Evolutionary conservation across 192 early-diverging fungal genomes (phyloP), one percentile per base, ranked within the genome.

Genomic region (Podochytrium sp.): DNA sequence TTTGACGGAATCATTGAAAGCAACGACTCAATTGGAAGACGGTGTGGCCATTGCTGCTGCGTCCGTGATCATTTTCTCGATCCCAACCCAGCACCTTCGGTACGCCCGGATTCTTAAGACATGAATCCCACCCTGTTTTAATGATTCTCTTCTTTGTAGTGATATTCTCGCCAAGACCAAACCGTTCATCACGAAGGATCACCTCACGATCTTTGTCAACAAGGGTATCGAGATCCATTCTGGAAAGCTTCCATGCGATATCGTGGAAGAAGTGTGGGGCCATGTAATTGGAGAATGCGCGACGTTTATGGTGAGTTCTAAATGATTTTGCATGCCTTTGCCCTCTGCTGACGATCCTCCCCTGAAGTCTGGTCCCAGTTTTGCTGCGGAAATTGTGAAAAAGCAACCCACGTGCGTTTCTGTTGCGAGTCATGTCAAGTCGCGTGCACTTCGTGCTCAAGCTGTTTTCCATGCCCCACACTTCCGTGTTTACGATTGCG

Each of bases 41-140:
- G 61, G 62, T 14, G 35, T 76, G 2, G 52, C 63, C 4, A 59
- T 86, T 59, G 14, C 32, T 6, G 39, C 73, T 20, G 68, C 67
- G 2, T 71, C 80, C 18, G 85, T 86, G 27, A 71, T 84, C 30
- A 38, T 86, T 14, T 69, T 82, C 27, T 73, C 85, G 29, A 83
- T 86, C 42, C 85, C 85, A n/a, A 84, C 85, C 2, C 85, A 86
- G 61, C 72, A 78, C 57, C 85, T 86, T 78, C 38, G 85, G 74
- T 76, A 43, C 18, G 52, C 38, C 1, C 12, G 4, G 5, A 67
- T 77, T 16, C 51, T 53, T 32, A 49, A 25, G 41, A 10, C 29
- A 59, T 2, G 25, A 6, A 18, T 55, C 80, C 1, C 18, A 34
- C 10, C 33, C 57, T 18, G 52, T 69, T 14, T 43, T 74, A 7